Conservation (phyloP, 257 asterid genomes). For the Solanum etuberosum region DNA sequence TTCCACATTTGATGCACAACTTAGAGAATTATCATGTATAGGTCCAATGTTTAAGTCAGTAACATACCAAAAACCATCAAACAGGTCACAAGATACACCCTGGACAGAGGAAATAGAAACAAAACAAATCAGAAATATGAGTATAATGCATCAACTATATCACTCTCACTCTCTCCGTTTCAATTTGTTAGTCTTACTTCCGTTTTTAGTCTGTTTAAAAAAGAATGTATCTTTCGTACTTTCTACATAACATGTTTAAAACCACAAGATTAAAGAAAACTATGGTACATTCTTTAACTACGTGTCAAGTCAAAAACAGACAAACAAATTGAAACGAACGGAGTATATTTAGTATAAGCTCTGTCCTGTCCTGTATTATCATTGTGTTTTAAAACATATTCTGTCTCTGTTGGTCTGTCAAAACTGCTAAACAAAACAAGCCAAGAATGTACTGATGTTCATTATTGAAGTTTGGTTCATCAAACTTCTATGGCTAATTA, state of each 20-base stretch:
- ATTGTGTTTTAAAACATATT: neutral
- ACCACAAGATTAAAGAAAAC: neutral
- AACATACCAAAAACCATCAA: conserved; percentile 80
- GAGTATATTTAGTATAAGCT: neutral
- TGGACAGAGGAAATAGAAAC: conserved; percentile 18
- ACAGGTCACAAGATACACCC: conserved; percentile 91
- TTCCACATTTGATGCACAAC: conserved; percentile 44
- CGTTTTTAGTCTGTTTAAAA: no score
- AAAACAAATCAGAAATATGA: neutral
- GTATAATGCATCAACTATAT: neutral
- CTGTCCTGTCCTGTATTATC: neutral
- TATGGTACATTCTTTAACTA: neutral
- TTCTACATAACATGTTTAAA: no score
- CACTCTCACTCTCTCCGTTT: neutral
- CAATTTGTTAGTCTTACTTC: neutral
- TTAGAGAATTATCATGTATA: conserved; percentile 81
- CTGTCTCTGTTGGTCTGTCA: neutral
- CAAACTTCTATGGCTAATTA: neutral
- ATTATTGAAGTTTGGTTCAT: neutral
- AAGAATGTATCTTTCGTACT: neutral
- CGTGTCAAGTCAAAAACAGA: neutral
- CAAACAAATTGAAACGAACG: neutral
- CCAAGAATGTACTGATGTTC: neutral
- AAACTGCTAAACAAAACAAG: neutral
- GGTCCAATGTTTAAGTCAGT: conserved; percentile 74